Evolutionary conservation across 1,284 basidiomycete genomes (phyloP).

Genomic region (Vanrija humicola): DNA sequence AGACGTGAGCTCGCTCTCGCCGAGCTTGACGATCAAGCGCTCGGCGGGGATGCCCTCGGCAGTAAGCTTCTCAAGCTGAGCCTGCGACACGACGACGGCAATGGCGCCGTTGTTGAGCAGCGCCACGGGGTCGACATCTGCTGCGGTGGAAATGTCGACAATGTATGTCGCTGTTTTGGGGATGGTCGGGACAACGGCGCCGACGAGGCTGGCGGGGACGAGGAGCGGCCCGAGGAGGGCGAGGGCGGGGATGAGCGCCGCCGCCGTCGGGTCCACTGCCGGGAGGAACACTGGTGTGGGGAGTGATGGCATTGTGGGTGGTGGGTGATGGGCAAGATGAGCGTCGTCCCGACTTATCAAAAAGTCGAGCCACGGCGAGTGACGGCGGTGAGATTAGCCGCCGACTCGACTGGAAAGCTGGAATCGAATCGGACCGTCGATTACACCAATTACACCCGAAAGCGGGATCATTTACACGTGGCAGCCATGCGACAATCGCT

Average conservation of each 20-base stretch:
- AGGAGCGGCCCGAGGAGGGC: constrained; percentile 72
- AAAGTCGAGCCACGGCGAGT: no score
- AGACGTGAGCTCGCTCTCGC: constrained; percentile 65
- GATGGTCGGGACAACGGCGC: constrained; percentile 35
- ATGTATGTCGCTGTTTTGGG: constrained; percentile 49
- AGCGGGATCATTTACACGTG: no score
- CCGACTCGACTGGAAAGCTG: not conserved
- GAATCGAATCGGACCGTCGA: not conserved
- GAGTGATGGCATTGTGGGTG: not conserved
- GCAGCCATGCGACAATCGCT: no score
- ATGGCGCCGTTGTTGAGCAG: constrained; percentile 71
- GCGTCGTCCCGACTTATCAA: no score
- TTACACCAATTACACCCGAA: no score
- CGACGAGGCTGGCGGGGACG: constrained; percentile 47
- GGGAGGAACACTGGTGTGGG: constrained; percentile 50
- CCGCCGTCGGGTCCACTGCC: constrained; percentile 42
- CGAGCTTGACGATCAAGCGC: constrained; percentile 68
- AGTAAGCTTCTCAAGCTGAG: constrained; percentile 60
- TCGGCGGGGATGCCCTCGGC: constrained; percentile 58
- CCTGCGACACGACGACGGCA: constrained; percentile 68
- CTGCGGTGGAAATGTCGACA: constrained; percentile 57
- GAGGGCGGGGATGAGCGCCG: constrained; percentile 59
- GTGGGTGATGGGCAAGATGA: not conserved
- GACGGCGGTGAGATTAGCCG: not conserved
- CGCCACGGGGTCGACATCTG: constrained; percentile 60